Evolutionary conservation across 306 rosid species (phyloP), one percentile per base, ranked within the genome.

Genomic region (Adenanthera pavonina): DNA sequence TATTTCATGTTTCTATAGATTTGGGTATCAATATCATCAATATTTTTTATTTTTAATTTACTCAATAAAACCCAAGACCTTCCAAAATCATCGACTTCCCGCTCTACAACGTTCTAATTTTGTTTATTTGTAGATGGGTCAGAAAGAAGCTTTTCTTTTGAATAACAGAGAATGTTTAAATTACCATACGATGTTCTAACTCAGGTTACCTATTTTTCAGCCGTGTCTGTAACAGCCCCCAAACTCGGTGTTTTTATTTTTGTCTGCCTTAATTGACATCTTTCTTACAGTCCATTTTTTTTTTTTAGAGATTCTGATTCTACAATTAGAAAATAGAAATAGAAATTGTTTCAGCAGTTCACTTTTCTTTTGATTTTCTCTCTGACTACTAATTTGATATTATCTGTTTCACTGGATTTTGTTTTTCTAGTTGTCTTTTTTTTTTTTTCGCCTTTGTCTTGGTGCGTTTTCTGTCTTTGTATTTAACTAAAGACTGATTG

Each of bases 261-360:
- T 68, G 7, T 68, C 13, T 20, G 4, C 3, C 3, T 48, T 73
- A 53, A 69, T 69, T 54, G 7, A 52, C 51, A 12, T 17, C 8
- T 65, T 57, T 67, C 72, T 69, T 52, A 9, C 64, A 15, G 3
- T 66, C 73, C 67, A 3, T 75, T 20, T 0, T 69, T 83, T 64
- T 69, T 78, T 84, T 4, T 85, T 82, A 84, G 85, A 48, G 6
- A 33, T 80, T 74, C 56, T 66, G 19, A 51, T 81, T 81, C 81
- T 69, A 69, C 43, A 76, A 30, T 62, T 72, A 81, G 41, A 40
- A 40, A 3, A 3, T 40, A 40, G 62, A 40, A 3, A 3, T 40
- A 40, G 62, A 80, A 62, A 69, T 83, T 76, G 56, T 85, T 85
- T 84, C 79, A 72, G 76, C 74, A 52, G 33, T 52, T 76, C 88